Conservation (phyloP, 306 rosid genomes). For the Ceratonia siliqua region DNA sequence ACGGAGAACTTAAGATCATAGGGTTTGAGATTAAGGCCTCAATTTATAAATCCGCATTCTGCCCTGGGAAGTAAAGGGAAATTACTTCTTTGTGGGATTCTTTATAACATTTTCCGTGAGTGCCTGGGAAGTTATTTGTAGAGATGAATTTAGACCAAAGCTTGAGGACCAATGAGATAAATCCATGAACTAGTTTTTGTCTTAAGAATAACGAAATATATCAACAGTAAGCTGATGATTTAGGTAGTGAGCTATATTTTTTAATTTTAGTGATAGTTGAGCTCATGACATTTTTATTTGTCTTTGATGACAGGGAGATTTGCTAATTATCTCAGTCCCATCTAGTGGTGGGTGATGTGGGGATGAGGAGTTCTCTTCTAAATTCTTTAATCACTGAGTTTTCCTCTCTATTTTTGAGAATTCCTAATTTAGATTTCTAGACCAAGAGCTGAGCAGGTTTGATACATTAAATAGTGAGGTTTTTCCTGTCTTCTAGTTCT, state of each 20-base stretch:
- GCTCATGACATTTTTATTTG: background rate
- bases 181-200: background rate
- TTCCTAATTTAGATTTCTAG: conserved; percentile 17
- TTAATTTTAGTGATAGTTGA: background rate
- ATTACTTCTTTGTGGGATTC: background rate
- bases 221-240: background rate
- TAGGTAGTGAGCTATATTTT: background rate
- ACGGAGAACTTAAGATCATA: background rate
- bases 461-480: conserved; percentile 20
- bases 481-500: conserved; percentile 24
- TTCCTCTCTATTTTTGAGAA: background rate
- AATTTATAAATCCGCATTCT: background rate
- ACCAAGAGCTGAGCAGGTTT: conserved; percentile 30
- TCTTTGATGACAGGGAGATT: conserved; percentile 53
- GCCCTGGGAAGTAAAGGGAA: background rate
- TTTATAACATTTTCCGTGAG: background rate
- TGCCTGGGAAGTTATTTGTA: background rate
- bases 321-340: conserved; percentile 60
- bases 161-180: background rate
- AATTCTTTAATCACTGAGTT: conserved; percentile 5
- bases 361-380: conserved; percentile 11
- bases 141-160: background rate
- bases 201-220: background rate
- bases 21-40: background rate
- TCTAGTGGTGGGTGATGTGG: conserved; percentile 39